Percentiles rank a stretch among this genome's conserved stretches.
Conservation (phyloP, 2,329 filamentous ascomycete species). For the Orbilia ellipsospora region DNA sequence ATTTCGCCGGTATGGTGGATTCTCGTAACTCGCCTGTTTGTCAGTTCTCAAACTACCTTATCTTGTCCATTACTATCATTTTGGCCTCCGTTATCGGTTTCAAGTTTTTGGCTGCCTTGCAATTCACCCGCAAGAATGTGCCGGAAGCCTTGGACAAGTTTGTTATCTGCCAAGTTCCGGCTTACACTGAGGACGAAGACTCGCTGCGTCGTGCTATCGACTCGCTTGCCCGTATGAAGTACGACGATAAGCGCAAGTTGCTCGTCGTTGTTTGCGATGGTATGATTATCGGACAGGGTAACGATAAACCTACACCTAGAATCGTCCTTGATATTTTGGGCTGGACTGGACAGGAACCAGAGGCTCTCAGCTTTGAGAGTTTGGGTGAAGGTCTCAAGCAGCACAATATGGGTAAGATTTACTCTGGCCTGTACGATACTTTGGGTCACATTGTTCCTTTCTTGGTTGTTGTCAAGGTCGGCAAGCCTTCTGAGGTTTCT, state of each 20-base stretch:
- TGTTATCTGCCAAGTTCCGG: constrained; percentile 95
- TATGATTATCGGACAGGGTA: constrained; percentile 99
- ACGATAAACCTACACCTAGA: constrained; percentile 91
- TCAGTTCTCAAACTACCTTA: constrained; percentile 87
- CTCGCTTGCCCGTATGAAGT: constrained; percentile 92
- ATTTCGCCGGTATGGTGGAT: constrained; percentile 91
- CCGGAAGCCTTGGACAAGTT: constrained; percentile 99
- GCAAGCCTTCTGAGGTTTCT: constrained; percentile 80
- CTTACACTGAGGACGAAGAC: constrained; percentile 98
- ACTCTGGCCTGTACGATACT: constrained; percentile 96
- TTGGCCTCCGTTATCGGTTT: constrained; percentile 85
- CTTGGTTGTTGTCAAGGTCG: constrained; percentile 95
- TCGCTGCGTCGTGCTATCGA: constrained; percentile 96
- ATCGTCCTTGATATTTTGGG: constrained; percentile 98
- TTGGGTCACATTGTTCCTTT: constrained; percentile 98
- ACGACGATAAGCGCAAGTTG: constrained; percentile 98
- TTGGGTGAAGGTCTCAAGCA: constrained; percentile 95
- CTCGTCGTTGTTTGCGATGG: constrained; percentile 93
- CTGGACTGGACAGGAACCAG: constrained; percentile 92
- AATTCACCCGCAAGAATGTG: constrained; percentile 89
- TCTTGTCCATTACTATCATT: constrained; percentile 84
- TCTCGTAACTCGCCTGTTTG: constrained; percentile 87
- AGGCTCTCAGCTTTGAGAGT: constrained; percentile 95
- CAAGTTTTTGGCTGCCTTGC: constrained; percentile 96
- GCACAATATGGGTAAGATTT: constrained; percentile 99